These are phyloP conservation scores for Cerioporus squamosus DNA, from an alignment of 1,284 basidiomycete species.

Conservation along the genomic window DNA sequence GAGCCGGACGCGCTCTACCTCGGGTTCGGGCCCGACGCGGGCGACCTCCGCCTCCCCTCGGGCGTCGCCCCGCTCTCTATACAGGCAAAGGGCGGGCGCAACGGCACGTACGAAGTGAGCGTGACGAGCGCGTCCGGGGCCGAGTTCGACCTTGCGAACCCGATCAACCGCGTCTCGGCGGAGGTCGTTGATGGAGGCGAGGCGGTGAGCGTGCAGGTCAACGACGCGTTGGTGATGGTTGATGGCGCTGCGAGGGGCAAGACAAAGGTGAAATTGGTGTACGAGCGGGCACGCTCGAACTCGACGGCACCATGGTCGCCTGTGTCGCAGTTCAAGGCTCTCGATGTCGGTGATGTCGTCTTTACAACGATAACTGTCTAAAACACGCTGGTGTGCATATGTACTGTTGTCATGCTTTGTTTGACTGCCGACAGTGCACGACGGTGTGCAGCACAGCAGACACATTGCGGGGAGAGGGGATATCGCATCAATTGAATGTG, in stretches of 20 bases:
- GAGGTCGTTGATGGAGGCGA: conserved; percentile 1
- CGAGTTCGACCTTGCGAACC: conserved; percentile 9
- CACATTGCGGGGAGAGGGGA: no score
- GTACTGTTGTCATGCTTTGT: no score
- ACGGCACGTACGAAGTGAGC: conserved; percentile 3
- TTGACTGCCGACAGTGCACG: no score
- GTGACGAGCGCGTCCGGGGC: conserved; percentile 5
- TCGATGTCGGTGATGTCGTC: not conserved
- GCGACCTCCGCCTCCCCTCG: conserved; percentile 10
- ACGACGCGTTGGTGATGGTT: not conserved
- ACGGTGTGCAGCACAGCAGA: no score
- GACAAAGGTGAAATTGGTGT: conserved; percentile 6
- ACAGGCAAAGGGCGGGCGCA: not conserved
- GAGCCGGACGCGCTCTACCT: conserved; percentile 12
- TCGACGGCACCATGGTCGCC: conserved; percentile 2
- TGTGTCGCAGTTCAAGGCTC: conserved; percentile 1
- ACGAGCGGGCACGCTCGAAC: conserved; percentile 13
- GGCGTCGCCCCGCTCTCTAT: conserved; percentile 8
- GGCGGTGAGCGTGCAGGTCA: not conserved
- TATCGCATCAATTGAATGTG: no score
- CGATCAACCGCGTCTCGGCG: conserved; percentile 4
- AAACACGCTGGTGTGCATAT: not conserved
- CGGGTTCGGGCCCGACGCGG: conserved; percentile 5
- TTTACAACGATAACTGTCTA: not conserved
- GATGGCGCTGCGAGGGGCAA: not conserved